Conservation (phyloP, 164 flowering plant genomes). For the Malania oleifera region DNA sequence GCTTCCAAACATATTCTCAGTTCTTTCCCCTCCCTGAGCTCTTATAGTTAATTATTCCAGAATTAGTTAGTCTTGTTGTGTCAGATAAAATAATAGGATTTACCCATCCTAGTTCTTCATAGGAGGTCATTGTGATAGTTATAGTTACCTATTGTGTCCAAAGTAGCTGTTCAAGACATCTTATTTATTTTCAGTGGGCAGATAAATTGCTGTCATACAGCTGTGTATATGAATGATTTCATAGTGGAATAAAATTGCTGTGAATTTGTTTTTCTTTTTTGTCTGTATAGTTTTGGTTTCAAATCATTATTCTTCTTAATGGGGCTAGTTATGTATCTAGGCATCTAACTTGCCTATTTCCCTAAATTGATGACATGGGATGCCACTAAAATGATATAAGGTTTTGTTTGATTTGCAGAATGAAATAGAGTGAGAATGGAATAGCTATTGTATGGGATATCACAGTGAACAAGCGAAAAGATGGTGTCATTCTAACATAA, state of each 20-base stretch:
- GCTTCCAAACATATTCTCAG: conserved; percentile 15
- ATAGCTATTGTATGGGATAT: no score
- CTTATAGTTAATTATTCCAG: conserved; percentile 17
- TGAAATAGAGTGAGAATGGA: no score
- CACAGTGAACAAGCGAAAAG: no score
- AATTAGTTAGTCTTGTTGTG: conserved; percentile 17
- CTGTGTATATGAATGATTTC: conserved; percentile 25
- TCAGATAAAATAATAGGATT: conserved; percentile 18
- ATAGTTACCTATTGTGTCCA: conserved; percentile 8
- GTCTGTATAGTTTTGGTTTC: no score
- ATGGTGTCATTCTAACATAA: no score
- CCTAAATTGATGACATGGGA: no score
- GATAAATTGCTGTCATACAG: conserved; percentile 17
- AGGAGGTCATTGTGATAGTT: conserved; percentile 14
- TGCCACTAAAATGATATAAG: no score
- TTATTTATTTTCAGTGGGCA: conserved; percentile 27
- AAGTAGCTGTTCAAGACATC: conserved; percentile 16
- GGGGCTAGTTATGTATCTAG: no score
- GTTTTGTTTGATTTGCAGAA: no score
- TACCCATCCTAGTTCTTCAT: conserved; percentile 8
- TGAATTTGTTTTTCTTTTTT: conserved; percentile 1
- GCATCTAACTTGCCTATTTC: no score
- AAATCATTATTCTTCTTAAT: no score
- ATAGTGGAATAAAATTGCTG: conserved; percentile 22
- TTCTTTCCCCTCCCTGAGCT: conserved; percentile 10